phyloP scores from a whole-genome alignment of 1,284 basidiomycete species.

The Tranzscheliella williamsii region DNA sequence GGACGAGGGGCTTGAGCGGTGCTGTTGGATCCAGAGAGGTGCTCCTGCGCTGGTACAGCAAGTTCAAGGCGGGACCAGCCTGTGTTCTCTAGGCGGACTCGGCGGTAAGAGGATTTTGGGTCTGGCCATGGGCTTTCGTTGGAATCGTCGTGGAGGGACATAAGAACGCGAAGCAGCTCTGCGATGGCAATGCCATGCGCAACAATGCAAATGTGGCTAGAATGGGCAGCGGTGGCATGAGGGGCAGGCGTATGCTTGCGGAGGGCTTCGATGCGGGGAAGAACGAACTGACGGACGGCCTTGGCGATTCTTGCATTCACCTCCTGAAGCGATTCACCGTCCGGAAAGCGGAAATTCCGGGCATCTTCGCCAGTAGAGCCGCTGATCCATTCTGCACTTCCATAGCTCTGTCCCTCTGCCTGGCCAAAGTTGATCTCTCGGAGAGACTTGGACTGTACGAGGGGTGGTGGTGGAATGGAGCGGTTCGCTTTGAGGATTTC shows the following conservation, averaged over 20 bases:
- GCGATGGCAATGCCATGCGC: constrained; percentile 79
- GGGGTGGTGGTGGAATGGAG: constrained; percentile 66
- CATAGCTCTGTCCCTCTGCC: constrained; percentile 72
- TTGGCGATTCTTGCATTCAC: constrained; percentile 69
- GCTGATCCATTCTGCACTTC: constrained; percentile 26
- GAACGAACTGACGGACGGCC: constrained; percentile 68
- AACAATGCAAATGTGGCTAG: constrained; percentile 73
- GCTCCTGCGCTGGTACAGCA: constrained; percentile 36
- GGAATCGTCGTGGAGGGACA: constrained; percentile 38
- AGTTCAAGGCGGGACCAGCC: constrained; percentile 64
- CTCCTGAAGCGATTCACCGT: constrained; percentile 75
- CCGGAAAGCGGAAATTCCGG: constrained; percentile 69
- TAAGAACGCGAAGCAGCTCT: constrained; percentile 62
- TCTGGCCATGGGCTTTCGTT: constrained; percentile 50
- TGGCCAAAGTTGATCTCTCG: constrained; percentile 68
- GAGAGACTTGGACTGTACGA: constrained; percentile 64
- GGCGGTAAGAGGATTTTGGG: constrained; percentile 60
- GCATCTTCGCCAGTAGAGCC: constrained; percentile 53
- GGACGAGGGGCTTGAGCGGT: neutral
- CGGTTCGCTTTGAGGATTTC: constrained; percentile 65
- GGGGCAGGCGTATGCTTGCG: constrained; percentile 16
- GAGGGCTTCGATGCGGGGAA: constrained; percentile 66
- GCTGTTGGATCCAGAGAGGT: neutral
- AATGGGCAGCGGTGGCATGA: constrained; percentile 15
- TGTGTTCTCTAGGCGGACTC: constrained; percentile 64